Evolutionary conservation across 2,329 filamentous ascomycete genomes (phyloP).

Genomic region (Aspergillus luchuensis): DNA sequence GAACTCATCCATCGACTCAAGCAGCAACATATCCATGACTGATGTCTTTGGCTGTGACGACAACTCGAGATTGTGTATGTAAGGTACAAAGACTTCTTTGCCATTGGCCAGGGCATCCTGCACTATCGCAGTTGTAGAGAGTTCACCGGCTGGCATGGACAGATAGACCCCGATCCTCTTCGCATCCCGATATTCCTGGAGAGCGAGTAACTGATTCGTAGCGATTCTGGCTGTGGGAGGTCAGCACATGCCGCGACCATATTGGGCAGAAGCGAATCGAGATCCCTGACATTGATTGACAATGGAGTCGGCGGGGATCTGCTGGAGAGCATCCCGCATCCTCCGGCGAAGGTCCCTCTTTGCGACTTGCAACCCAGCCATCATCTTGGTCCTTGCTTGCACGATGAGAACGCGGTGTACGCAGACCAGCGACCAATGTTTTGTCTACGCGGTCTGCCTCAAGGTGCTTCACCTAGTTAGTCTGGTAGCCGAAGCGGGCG

Average conservation of each 20-base stretch:
- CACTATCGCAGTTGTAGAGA: constrained; percentile 81
- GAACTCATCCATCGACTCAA: constrained; percentile 75
- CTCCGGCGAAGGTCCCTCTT: constrained; percentile 74
- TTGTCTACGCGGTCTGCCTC: no score
- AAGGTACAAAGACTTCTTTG: constrained; percentile 90
- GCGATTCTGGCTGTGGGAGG: constrained; percentile 61
- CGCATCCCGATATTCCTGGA: constrained; percentile 75
- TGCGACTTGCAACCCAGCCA: constrained; percentile 63
- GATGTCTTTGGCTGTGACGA: constrained; percentile 55
- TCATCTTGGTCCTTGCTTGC: constrained; percentile 35
- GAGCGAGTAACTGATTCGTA: constrained; percentile 64
- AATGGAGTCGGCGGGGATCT: constrained; percentile 64
- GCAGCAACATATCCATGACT: constrained; percentile 93
- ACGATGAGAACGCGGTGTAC: neutral
- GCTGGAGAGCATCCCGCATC: constrained; percentile 68
- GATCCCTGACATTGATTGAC: constrained; percentile 65
- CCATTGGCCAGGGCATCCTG: constrained; percentile 73
- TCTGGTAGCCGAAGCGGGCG: neutral
- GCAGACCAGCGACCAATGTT: neutral
- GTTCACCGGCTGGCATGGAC: constrained; percentile 86
- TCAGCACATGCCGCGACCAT: constrained; percentile 24
- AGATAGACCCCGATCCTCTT: constrained; percentile 81
- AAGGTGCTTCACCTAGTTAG: no score
- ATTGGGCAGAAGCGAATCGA: constrained; percentile 29
- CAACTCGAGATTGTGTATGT: constrained; percentile 67